Percentiles rank a stretch among this genome's conserved stretches.
Conservation (phyloP, 495 filamentous ascomycete species). For the Amorphotheca resinae region DNA sequence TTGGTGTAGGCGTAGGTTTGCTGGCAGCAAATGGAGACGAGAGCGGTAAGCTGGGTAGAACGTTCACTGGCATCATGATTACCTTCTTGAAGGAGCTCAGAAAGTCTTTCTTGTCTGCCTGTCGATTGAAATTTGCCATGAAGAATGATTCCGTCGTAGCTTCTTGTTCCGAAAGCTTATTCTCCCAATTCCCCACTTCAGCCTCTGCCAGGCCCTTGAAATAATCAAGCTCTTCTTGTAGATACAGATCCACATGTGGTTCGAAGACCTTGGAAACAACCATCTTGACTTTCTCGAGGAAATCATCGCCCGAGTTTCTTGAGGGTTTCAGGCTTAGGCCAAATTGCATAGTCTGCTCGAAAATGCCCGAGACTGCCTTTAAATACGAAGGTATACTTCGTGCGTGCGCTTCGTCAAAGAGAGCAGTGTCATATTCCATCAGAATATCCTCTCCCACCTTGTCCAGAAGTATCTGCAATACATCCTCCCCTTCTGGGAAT, state of each 20-base stretch:
- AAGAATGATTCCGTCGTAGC: slow-evolving; percentile 84
- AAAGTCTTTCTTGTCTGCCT: slow-evolving; percentile 94
- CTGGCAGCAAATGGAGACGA: slow-evolving; percentile 22
- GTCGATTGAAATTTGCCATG: slow-evolving; percentile 87
- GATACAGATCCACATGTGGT: slow-evolving; percentile 83
- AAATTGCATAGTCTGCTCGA: slow-evolving; percentile 71
- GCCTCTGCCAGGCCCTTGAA: slow-evolving; percentile 64
- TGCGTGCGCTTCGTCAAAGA: slow-evolving; percentile 85
- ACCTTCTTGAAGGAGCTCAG: slow-evolving; percentile 96
- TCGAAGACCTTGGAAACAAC: slow-evolving; percentile 67
- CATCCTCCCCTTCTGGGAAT: slow-evolving; percentile 65
- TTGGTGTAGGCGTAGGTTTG: slow-evolving; percentile 6
- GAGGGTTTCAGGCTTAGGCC: slow-evolving; percentile 47
- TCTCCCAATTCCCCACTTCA: slow-evolving; percentile 78
- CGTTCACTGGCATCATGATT: slow-evolving; percentile 93
- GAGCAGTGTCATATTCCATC: slow-evolving; percentile 68
- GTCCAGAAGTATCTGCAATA: slow-evolving; percentile 65
- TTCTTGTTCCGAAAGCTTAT: slow-evolving; percentile 80
- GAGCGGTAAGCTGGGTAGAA: slow-evolving; percentile 37
- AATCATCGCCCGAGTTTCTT: slow-evolving; percentile 43
- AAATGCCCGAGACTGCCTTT: slow-evolving; percentile 74
- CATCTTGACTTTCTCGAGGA: slow-evolving; percentile 41
- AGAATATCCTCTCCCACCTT: slow-evolving; percentile 77
- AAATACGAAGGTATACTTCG: slow-evolving; percentile 66
- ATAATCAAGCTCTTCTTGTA: slow-evolving; percentile 81